Percentiles rank a stretch among this genome's conserved stretches.
phyloP scores from a whole-genome alignment of 345 rosid species.

The Brassica rapa region DNA sequence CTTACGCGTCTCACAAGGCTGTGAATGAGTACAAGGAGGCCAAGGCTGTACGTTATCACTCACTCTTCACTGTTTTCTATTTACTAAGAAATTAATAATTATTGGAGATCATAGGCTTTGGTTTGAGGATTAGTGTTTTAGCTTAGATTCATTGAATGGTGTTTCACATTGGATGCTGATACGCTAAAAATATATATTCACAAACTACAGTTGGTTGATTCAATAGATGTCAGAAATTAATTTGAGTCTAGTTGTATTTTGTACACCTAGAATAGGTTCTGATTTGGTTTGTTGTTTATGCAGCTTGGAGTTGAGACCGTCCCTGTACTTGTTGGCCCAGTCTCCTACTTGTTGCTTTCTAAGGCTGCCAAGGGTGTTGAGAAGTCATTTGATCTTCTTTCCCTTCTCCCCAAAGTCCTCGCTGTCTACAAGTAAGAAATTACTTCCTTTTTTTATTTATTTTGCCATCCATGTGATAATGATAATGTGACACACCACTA shows the following conservation, averaged over 20 bases:
- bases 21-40: conserved; percentile 95
- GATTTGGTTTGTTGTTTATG: conserved; percentile 10
- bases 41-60: conserved; percentile 63
- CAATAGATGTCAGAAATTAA: background rate
- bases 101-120: background rate
- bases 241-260: background rate
- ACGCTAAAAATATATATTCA: background rate
- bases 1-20: conserved; percentile 98
- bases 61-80: conserved; percentile 21
- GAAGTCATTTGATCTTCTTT: conserved; percentile 77
- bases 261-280: background rate
- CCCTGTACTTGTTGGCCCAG: conserved; percentile 93
- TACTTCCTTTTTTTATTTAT: background rate
- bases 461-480: background rate
- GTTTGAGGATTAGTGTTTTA: background rate
- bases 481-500: conserved; percentile 26
- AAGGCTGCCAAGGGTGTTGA: conserved; percentile 97
- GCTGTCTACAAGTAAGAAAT: conserved; percentile 80
- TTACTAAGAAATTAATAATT: background rate
- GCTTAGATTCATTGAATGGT: background rate
- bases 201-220: background rate
- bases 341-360: conserved; percentile 88
- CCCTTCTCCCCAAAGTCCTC: conserved; percentile 82
- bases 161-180: conserved; percentile 3
- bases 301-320: conserved; percentile 95